Percentiles rank a stretch among this genome's conserved stretches.
These are phyloP conservation scores for Colletotrichum viniferum DNA, from an alignment of 2,329 filamentous ascomycete species.

Conservation along the genomic window DNA sequence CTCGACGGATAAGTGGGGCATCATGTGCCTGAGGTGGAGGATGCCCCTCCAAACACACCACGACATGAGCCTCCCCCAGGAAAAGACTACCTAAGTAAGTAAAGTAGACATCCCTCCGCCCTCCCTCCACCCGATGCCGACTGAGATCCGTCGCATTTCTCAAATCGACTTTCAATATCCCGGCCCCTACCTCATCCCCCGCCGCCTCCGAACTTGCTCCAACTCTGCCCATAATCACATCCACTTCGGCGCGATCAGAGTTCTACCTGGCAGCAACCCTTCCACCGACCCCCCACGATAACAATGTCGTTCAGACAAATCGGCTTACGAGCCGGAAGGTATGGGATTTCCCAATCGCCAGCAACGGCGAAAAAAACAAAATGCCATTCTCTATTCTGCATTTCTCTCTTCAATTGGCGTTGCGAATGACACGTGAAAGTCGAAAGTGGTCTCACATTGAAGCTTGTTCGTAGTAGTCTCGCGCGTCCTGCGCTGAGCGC, in stretches of 20 bases:
- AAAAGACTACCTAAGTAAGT: not conserved
- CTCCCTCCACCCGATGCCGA: not conserved
- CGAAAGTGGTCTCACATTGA: not conserved
- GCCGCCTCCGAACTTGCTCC: not conserved
- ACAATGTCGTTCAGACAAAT: constrained; percentile 3
- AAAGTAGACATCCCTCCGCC: not conserved
- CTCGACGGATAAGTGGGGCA: not conserved
- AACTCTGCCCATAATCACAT: not conserved
- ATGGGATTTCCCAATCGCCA: not conserved
- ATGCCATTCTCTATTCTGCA: not conserved
- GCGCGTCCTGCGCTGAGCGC: not conserved
- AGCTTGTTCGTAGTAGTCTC: not conserved
- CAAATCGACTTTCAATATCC: not conserved
- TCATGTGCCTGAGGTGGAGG: not conserved
- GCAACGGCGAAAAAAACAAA: not conserved
- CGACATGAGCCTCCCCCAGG: not conserved
- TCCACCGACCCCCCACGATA: not conserved
- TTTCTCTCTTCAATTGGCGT: not conserved
- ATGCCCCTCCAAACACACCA: not conserved
- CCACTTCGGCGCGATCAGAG: not conserved
- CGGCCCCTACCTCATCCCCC: not conserved
- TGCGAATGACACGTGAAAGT: not conserved
- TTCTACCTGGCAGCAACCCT: not conserved
- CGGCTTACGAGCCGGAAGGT: constrained; percentile 12
- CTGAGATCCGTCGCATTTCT: constrained; percentile 6